Evolutionary conservation across 164 flowering plant genomes (phyloP).

Genomic region (Nymphaea colorata): DNA sequence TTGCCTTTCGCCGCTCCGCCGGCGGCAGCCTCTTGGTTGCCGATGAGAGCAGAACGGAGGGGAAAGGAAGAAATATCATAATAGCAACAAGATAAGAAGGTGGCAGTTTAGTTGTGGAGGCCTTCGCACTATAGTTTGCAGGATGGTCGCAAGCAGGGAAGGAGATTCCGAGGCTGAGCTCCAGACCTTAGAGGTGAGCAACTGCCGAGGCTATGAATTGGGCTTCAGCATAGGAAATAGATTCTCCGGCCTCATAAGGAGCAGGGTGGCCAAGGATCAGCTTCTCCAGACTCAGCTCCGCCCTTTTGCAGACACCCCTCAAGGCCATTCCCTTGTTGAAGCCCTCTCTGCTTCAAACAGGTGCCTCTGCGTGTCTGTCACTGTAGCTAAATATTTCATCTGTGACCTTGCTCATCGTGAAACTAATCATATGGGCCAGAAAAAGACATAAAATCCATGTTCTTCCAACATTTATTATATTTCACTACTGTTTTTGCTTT

Average conservation of each 20-base stretch:
- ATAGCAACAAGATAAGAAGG: neutral
- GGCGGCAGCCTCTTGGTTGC: neutral
- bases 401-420: neutral
- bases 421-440: neutral
- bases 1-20: neutral
- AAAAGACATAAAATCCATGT: no score
- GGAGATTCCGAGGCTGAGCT: slow-evolving; percentile 3
- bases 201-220: slow-evolving; percentile 43
- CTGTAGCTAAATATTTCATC: neutral
- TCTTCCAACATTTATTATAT: neutral
- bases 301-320: slow-evolving; percentile 40
- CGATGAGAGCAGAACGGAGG: neutral
- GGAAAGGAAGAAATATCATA: neutral
- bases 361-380: slow-evolving; percentile 1
- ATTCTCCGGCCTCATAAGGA: slow-evolving; percentile 43
- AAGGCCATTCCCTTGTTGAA: slow-evolving; percentile 29
- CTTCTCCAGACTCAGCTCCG: slow-evolving; percentile 54
- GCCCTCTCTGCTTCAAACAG: slow-evolving; percentile 32
- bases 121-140: neutral
- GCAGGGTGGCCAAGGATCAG: slow-evolving; percentile 52
- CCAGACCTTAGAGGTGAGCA: slow-evolving; percentile 55
- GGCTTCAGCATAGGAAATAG: slow-evolving; percentile 58
- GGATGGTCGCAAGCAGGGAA: neutral
- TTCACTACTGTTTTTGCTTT: neutral
- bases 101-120: neutral